Evolutionary conservation across 495 filamentous ascomycete genomes (phyloP).

Genomic region (Cenococcum geophilum): DNA sequence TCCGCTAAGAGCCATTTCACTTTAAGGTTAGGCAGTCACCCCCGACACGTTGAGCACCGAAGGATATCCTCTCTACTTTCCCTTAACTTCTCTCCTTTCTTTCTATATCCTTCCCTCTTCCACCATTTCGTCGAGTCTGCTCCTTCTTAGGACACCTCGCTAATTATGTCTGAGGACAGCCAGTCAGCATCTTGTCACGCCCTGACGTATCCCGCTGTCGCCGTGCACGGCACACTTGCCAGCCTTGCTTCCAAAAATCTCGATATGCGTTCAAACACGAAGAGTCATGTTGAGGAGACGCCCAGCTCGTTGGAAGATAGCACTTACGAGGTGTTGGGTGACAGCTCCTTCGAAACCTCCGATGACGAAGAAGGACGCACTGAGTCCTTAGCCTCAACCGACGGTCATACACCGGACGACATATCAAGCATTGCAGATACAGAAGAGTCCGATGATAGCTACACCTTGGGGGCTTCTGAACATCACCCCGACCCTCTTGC

Average conservation of each 20-base stretch:
- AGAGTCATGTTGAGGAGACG: slow-evolving; percentile 17
- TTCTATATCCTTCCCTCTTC: not conserved
- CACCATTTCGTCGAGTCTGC: not conserved
- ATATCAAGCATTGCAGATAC: slow-evolving; percentile 21
- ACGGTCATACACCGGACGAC: slow-evolving; percentile 33
- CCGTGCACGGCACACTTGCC: slow-evolving; percentile 4
- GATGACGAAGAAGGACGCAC: slow-evolving; percentile 30
- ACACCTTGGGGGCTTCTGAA: slow-evolving; percentile 4
- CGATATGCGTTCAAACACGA: slow-evolving; percentile 26
- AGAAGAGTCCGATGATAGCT: slow-evolving; percentile 21
- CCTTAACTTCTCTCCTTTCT: not conserved
- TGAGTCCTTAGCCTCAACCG: slow-evolving; percentile 31
- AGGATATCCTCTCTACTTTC: not conserved
- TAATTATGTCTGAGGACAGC: not conserved
- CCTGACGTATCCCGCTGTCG: slow-evolving; percentile 4
- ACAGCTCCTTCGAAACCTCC: slow-evolving; percentile 16
- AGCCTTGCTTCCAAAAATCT: slow-evolving; percentile 17
- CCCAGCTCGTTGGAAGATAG: slow-evolving; percentile 27
- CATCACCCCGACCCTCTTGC: slow-evolving; percentile 4
- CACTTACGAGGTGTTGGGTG: slow-evolving; percentile 30
- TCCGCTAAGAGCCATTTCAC: not conserved
- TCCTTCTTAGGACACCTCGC: not conserved
- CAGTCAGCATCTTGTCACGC: not conserved
- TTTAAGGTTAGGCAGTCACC: not conserved
- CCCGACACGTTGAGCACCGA: not conserved